These are phyloP conservation scores for Candida mesenterica DNA, from an alignment of 1,139 yeast species.

Conservation along the genomic window DNA sequence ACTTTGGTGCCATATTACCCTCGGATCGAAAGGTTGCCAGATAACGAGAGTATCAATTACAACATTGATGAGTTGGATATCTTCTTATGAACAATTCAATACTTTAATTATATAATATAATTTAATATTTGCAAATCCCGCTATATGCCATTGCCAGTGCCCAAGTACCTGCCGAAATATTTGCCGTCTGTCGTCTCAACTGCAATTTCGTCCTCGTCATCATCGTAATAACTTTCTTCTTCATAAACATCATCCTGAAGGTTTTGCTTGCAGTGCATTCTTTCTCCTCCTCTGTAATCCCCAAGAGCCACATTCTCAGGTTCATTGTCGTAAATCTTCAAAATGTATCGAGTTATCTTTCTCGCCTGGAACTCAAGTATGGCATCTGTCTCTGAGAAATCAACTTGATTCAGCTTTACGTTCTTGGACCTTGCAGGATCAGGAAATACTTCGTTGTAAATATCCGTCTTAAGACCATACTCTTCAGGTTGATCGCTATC, in stretches of 20 bases:
- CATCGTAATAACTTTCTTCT: too few relatives aligned
- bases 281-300: too few relatives aligned
- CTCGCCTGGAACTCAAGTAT: slow-evolving; percentile 53
- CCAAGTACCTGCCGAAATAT: too few relatives aligned
- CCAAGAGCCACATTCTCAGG: background rate
- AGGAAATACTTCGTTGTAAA: background rate
- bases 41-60: slow-evolving; percentile 17
- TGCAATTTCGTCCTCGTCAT: too few relatives aligned
- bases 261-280: too few relatives aligned
- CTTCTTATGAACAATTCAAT: slow-evolving; percentile 26
- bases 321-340: slow-evolving; percentile 33
- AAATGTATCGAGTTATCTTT: slow-evolving; percentile 46
- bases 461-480: slow-evolving; percentile 1
- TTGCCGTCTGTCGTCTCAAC: too few relatives aligned
- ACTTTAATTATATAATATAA: background rate
- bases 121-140: too few relatives aligned
- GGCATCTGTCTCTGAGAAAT: slow-evolving; percentile 33
- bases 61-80: slow-evolving; percentile 40
- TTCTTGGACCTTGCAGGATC: too few relatives aligned
- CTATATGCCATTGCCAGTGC: too few relatives aligned
- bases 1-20: slow-evolving; percentile 86
- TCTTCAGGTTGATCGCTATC: too few relatives aligned
- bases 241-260: too few relatives aligned
- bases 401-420: too few relatives aligned
- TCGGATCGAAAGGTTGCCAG: slow-evolving; percentile 36